Evolutionary conservation across 2,329 filamentous ascomycete species (phyloP).

Genomic region (Corinectria fuckeliana): DNA sequence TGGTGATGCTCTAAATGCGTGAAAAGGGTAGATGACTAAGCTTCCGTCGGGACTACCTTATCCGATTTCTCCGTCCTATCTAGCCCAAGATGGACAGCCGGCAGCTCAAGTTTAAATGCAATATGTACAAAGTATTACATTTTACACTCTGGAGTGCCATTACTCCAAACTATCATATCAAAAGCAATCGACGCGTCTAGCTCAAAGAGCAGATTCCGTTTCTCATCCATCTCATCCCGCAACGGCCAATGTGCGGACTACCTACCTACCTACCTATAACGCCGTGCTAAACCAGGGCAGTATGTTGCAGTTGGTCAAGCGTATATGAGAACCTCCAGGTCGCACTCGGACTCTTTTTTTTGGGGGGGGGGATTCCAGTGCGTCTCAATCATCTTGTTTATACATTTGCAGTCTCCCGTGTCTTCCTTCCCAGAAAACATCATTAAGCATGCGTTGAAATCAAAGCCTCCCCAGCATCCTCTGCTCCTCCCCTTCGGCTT

Average conservation of each 20-base stretch:
- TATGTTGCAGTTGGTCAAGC: constrained; percentile 8
- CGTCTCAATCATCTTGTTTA: constrained; percentile 14
- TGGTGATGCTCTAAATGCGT: constrained; percentile 14
- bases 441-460: neutral
- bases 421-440: neutral
- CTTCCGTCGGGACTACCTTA: constrained; percentile 23
- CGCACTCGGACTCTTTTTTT: neutral
- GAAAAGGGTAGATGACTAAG: constrained; percentile 26
- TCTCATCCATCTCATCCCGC: constrained; percentile 16
- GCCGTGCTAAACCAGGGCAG: constrained; percentile 23
- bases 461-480: neutral
- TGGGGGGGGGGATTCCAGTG: constrained; percentile 10
- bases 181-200: constrained; percentile 13
- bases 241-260: constrained; percentile 9
- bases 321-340: constrained; percentile 5
- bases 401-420: constrained; percentile 10
- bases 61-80: constrained; percentile 14
- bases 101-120: neutral
- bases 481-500: neutral
- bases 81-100: neutral
- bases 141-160: constrained; percentile 12
- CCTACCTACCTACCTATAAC: constrained; percentile 17
- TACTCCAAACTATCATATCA: constrained; percentile 11
- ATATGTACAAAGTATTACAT: constrained; percentile 6
- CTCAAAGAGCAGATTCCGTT: constrained; percentile 4